Base-by-base conservation (phyloP, 106 monocot species). In the Chionographis japonica region DNA sequence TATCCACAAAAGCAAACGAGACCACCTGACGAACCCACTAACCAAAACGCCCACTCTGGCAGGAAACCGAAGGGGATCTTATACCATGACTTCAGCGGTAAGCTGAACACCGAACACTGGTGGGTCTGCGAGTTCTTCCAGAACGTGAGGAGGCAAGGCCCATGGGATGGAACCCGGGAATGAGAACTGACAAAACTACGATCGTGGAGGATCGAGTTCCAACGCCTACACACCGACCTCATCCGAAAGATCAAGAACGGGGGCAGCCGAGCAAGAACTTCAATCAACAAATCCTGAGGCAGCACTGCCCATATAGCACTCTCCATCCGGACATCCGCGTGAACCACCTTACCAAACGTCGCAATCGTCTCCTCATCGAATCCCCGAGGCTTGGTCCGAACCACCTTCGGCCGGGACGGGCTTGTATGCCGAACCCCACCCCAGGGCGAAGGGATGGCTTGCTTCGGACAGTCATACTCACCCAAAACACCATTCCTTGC, bases 1-100 rank as follows among this genome's bases (percentile, higher is more conserved):
- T 75, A 83, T 19, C 92, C 92, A 67, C 85, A 88, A 58, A 92
- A 85, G 52, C 92, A 92, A 75, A 88, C 83, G 39, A 92, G 83
- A n/a, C 92, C 88, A 4, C 83, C 82, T 3, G 92, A 88, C 8
- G 92, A 92, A 49, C 92, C 88, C 49, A 92, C 85, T 59, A 88
- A 81, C 82, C 85, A 92, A 64, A 85, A 82, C 27, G 82, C 83
- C 92, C 92, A 92, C 9, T 82, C 80, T 0, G 88, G 85, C 51
- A 92, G 67, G 62, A 92, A 92, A 1, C 80, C 69, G 39, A 80
- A 88, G 0, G 92, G 88, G 10, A 92, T 75, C 63, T 85, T 88
- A 60, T 83, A 88, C 82, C 88, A 85, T 15, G 72, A 67, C 56
- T 83, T 88, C 55, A 92, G 67, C 3, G 92, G 88, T 61, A 92